Conservation (phyloP, 495 filamentous ascomycete genomes). For the Saxophila tyrrhenica region DNA sequence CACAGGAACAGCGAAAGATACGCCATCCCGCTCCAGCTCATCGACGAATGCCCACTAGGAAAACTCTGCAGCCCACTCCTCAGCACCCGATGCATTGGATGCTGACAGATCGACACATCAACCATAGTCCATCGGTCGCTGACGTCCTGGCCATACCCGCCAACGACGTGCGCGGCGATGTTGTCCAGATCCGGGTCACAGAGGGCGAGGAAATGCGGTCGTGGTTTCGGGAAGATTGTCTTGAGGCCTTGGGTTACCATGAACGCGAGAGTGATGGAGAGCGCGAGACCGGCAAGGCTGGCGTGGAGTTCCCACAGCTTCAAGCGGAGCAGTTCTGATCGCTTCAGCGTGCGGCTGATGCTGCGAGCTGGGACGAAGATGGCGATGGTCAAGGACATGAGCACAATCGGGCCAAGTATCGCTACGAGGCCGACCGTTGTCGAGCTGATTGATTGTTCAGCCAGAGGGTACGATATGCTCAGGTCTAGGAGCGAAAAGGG, state of each 20-base stretch:
- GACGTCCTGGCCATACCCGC: conserved; percentile 38
- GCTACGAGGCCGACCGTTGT: conserved; percentile 27
- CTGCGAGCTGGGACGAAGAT: conserved; percentile 40
- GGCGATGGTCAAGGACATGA: conserved; percentile 39
- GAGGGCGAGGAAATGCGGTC: conserved; percentile 51
- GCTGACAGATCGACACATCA: conserved; percentile 42
- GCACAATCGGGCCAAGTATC: conserved; percentile 29
- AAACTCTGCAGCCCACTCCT: conserved; percentile 55
- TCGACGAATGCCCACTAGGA: conserved; percentile 56
- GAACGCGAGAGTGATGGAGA: conserved; percentile 44
- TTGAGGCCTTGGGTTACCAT: conserved; percentile 54
- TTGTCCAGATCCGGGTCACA: conserved; percentile 45
- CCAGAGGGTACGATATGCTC: conserved; percentile 47
- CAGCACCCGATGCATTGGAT: conserved; percentile 30
- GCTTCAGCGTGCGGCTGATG: conserved; percentile 21
- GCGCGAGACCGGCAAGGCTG: conserved; percentile 50
- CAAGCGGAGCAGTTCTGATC: conserved; percentile 30
- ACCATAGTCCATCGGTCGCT: conserved; percentile 39
- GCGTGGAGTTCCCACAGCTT: conserved; percentile 46
- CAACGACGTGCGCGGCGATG: conserved; percentile 35
- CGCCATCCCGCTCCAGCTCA: conserved; percentile 49
- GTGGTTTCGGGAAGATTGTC: conserved; percentile 50
- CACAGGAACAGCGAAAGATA: conserved; percentile 54
- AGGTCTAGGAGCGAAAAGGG: conserved; percentile 42
- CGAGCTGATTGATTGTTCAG: conserved; percentile 41